Conservation (phyloP, 768 basidiomycete species). For the Lentinula sp. region DNA sequence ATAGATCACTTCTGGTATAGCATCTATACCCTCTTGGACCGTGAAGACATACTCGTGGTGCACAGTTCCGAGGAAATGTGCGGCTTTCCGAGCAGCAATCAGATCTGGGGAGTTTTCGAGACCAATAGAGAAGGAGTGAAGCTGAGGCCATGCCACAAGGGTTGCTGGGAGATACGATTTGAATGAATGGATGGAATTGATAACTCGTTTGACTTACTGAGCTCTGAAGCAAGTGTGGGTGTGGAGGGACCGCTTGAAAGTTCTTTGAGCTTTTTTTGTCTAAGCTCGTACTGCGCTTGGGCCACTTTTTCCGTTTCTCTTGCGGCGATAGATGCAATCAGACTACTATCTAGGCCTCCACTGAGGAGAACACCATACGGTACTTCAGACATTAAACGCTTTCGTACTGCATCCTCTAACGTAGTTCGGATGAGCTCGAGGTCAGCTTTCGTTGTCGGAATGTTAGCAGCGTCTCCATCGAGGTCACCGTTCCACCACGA, state of each 20-base stretch:
- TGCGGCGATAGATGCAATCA: conserved; percentile 93
- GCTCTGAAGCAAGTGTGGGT: conserved; percentile 45
- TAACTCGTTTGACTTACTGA: conserved; percentile 34
- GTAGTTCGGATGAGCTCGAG: conserved; percentile 68
- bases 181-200: neutral
- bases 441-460: conserved; percentile 60
- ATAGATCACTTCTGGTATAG: conserved; percentile 95
- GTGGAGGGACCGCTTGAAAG: conserved; percentile 50
- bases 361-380: conserved; percentile 96
- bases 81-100: conserved; percentile 88
- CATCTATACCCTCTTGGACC: conserved; percentile 95
- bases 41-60: conserved; percentile 99
- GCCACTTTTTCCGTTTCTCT: conserved; percentile 93
- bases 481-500: conserved; percentile 86
- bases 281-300: conserved; percentile 67
- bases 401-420: conserved; percentile 88
- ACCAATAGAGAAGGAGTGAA: conserved; percentile 98
- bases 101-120: conserved; percentile 93
- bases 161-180: conserved; percentile 38
- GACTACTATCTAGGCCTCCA: conserved; percentile 91
- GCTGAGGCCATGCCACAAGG: conserved; percentile 86
- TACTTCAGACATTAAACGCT: conserved; percentile 96
- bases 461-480: conserved; percentile 45
- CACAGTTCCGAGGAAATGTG: conserved; percentile 87
- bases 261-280: conserved; percentile 54